Evolutionary conservation across 441 rosid genomes (phyloP), one percentile per base, ranked within the genome.

Genomic region (Brassica balearica): DNA sequence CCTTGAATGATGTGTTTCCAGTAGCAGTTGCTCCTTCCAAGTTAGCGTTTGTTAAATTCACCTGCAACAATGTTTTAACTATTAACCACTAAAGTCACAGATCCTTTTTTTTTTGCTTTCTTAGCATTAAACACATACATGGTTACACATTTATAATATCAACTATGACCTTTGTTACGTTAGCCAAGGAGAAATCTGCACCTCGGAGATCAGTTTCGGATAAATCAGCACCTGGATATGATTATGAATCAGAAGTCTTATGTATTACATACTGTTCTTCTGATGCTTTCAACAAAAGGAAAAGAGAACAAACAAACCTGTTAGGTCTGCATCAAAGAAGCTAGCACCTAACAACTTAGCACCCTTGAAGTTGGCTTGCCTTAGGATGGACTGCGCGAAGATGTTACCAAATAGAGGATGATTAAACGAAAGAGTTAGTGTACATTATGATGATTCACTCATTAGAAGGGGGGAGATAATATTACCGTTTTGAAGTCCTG

Each of bases 401-500:
- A 11, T 32, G 5, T 59, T 19, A 69, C 12, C 59, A 65, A 19
- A 59, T 0, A 69, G 17, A 64, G 11, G 41, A 74, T 63, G 38
- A 38, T 59, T 10, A 58, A 17, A 12, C 17, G 7, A 55, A 70
- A 51, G 12, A 25, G 17, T 23, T 32, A 9, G 7, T 69, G 23
- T 69, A 17, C 11, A 55, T 12, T 27, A 12, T 60, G 59, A 19
- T 59, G 64, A 73, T 58, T 25, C 8, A 74, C 25, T 22, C 56
- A 19, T 65, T 12, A n/a, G 15, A 22, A 9, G 27, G 27, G 64
- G 63, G 17, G 17, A 17, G 17, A 17, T 17, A 11, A 20, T 17
- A 65, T 5, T 86, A 95, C 97, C 84, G 97, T 95, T 79, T 93
- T 95, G 82, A 95, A 95, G 83, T 95, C 99, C 80, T 93, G 97